phyloP scores from a whole-genome alignment of 1,139 yeast genomes.

The Sugiyamaella grinbergsii region DNA sequence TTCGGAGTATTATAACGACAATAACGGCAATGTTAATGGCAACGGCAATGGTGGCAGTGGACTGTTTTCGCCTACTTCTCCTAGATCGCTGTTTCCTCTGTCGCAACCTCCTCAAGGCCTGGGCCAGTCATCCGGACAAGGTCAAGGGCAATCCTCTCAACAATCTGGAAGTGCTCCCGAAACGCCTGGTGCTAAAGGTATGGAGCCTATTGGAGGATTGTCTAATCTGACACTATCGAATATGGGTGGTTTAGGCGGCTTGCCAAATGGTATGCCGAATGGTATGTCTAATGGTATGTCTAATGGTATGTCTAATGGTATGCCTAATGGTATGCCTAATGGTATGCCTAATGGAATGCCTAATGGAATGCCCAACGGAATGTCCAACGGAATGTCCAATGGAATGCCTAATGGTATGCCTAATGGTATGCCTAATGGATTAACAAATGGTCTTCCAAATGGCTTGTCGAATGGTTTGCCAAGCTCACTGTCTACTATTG shows the following conservation, averaged over 20 bases:
- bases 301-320: slow-evolving; percentile 3
- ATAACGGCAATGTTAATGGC: not conserved
- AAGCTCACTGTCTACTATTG: not conserved
- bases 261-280: slow-evolving; percentile 2
- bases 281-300: slow-evolving; percentile 5
- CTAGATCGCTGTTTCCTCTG: slow-evolving; percentile 35
- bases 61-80: slow-evolving; percentile 38
- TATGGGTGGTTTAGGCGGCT: slow-evolving; percentile 2
- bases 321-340: slow-evolving; percentile 8
- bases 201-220: slow-evolving; percentile 15
- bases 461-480: slow-evolving; percentile 14
- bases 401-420: slow-evolving; percentile 16
- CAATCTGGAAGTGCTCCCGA: slow-evolving; percentile 19
- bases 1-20: slow-evolving; percentile 24
- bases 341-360: slow-evolving; percentile 9
- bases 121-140: not conserved
- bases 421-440: slow-evolving; percentile 12
- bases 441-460: slow-evolving; percentile 15
- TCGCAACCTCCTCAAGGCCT: slow-evolving; percentile 22
- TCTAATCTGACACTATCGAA: slow-evolving; percentile 7
- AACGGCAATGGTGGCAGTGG: slow-evolving; percentile 17
- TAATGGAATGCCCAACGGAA: slow-evolving; percentile 8
- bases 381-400: slow-evolving; percentile 9
- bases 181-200: slow-evolving; percentile 17
- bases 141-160: slow-evolving; percentile 18